Conservation (phyloP, 2,329 filamentous ascomycete genomes). For the Nothophoma quercina region DNA sequence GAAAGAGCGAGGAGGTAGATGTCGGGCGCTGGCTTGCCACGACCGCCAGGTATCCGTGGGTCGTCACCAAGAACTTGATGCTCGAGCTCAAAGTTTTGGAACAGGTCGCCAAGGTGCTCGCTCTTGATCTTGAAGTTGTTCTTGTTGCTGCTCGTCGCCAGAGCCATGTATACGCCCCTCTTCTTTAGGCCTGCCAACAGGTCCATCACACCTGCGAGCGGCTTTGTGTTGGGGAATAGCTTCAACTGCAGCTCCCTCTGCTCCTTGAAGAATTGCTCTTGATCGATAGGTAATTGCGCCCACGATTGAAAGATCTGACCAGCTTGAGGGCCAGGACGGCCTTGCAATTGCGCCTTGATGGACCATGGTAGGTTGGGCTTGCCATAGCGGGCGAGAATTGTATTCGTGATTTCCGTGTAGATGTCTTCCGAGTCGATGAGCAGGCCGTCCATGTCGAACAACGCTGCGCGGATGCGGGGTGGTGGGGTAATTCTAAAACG, state of each 20-base stretch:
- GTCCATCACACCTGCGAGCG: slow-evolving; percentile 78
- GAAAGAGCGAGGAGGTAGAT: slow-evolving; percentile 89
- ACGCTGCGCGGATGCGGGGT: slow-evolving; percentile 86
- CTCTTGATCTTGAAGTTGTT: slow-evolving; percentile 83
- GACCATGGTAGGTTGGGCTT: slow-evolving; percentile 84
- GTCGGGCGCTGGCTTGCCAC: slow-evolving; percentile 94
- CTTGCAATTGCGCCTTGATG: slow-evolving; percentile 88
- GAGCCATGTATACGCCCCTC: slow-evolving; percentile 75
- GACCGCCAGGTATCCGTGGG: slow-evolving; percentile 73
- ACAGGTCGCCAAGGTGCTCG: slow-evolving; percentile 59
- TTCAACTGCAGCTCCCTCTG: slow-evolving; percentile 70
- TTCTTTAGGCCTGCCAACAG: slow-evolving; percentile 70
- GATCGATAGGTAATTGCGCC: slow-evolving; percentile 81
- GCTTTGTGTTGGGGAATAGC: slow-evolving; percentile 76
- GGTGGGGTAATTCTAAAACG: slow-evolving; percentile 28
- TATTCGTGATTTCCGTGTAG: slow-evolving; percentile 85
- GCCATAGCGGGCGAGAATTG: slow-evolving; percentile 76
- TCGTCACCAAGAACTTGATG: slow-evolving; percentile 88
- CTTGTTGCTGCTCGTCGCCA: slow-evolving; percentile 80
- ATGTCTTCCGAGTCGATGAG: slow-evolving; percentile 92
- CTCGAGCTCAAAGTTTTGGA: slow-evolving; percentile 71
- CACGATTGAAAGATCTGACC: slow-evolving; percentile 75
- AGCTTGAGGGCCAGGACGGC: slow-evolving; percentile 66
- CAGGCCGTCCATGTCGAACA: slow-evolving; percentile 99
- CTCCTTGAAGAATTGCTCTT: slow-evolving; percentile 70